These are phyloP conservation scores for Grifola frondosa DNA, from an alignment of 1,284 basidiomycete species.

Conservation along the genomic window DNA sequence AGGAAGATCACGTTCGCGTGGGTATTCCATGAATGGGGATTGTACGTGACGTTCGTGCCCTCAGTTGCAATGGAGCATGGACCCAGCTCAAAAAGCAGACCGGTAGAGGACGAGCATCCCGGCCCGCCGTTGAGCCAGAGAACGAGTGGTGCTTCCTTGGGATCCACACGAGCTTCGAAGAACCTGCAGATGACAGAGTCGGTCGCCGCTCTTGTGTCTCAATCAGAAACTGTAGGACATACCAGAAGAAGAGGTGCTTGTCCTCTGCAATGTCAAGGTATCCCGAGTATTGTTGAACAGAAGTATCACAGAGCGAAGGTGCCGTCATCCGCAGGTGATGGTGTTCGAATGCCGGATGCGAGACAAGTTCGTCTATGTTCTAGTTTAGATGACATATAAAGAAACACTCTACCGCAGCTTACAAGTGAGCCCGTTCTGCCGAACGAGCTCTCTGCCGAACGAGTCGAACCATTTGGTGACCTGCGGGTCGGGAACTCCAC, in stretches of 20 bases:
- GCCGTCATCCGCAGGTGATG: constrained; percentile 44
- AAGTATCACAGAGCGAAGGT: constrained; percentile 50
- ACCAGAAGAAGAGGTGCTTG: constrained; percentile 53
- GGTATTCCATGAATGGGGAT: constrained; percentile 46
- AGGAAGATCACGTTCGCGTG: constrained; percentile 50
- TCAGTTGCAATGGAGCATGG: constrained; percentile 74
- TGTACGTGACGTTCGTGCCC: constrained; percentile 68
- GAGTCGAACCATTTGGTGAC: constrained; percentile 3
- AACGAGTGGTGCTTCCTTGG: constrained; percentile 54
- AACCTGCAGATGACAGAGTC: constrained; percentile 36
- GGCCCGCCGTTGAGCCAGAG: constrained; percentile 73
- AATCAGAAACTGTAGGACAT: constrained; percentile 3
- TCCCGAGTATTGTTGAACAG: constrained; percentile 54
- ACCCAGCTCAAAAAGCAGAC: constrained; percentile 84
- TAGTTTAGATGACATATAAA: neutral
- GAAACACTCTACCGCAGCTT: neutral
- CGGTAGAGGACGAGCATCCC: constrained; percentile 76
- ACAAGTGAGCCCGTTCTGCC: constrained; percentile 6
- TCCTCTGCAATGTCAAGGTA: constrained; percentile 60
- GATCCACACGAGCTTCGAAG: constrained; percentile 39
- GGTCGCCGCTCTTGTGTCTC: too few relatives aligned
- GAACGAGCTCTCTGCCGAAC: neutral
- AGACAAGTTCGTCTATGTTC: constrained; percentile 22
- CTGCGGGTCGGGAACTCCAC: too few relatives aligned
- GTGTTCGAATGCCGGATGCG: constrained; percentile 22